Percentiles rank a stretch among this genome's conserved stretches.
phyloP scores from a whole-genome alignment of 257 asterid species.

The Rhazya stricta region DNA sequence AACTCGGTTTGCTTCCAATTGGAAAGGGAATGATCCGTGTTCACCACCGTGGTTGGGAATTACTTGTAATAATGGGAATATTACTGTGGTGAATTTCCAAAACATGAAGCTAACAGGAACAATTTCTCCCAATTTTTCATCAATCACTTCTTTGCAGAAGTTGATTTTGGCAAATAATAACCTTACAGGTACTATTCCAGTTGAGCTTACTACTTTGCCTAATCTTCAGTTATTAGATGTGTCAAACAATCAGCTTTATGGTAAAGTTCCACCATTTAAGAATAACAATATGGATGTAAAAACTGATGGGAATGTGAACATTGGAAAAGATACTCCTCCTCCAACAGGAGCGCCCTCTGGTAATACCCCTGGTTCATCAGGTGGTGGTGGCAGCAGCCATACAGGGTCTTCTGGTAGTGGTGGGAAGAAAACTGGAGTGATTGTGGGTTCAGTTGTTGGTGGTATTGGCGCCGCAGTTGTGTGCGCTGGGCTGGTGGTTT shows the following conservation, averaged over 20 bases:
- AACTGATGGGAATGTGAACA: conserved; percentile 42
- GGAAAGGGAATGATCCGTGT: conserved; percentile 70
- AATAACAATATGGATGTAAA: conserved; percentile 32
- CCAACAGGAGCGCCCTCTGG: conserved; percentile 26
- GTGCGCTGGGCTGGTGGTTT: conserved; percentile 40
- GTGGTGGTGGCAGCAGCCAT: conserved; percentile 21
- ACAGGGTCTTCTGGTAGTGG: conserved; percentile 8
- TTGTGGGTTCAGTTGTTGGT: conserved; percentile 65
- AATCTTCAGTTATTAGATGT: conserved; percentile 47
- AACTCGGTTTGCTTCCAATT: conserved; percentile 36
- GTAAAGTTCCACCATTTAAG: conserved; percentile 46
- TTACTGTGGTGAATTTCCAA: conserved; percentile 51
- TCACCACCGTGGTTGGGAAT: conserved; percentile 46
- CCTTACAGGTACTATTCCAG: conserved; percentile 58
- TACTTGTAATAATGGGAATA: conserved; percentile 38
- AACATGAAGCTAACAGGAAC: conserved; percentile 53
- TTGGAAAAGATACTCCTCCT: conserved; percentile 58
- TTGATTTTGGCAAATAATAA: conserved; percentile 46
- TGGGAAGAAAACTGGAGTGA: conserved; percentile 46
- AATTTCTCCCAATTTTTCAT: conserved; percentile 52
- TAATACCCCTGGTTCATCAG: conserved; percentile 11
- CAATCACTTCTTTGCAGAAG: conserved; percentile 43
- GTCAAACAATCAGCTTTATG: conserved; percentile 58
- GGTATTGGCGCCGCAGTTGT: conserved; percentile 42
- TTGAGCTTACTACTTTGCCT: conserved; percentile 47